Conservation (phyloP, 495 filamentous ascomycete genomes). For the Cryomyces minteri region DNA sequence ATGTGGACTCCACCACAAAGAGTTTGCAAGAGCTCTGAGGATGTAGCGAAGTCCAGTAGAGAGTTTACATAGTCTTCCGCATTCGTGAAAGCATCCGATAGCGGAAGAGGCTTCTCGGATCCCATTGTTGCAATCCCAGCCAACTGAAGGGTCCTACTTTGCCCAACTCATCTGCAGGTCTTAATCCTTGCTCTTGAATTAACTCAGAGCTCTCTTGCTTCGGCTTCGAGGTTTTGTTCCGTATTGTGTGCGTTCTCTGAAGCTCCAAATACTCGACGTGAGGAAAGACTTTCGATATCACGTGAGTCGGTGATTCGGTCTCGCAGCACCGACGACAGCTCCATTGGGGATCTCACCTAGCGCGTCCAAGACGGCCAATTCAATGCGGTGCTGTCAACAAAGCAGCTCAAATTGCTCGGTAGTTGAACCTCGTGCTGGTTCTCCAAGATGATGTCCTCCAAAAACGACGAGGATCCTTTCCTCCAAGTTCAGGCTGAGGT, state of each 20-base stretch:
- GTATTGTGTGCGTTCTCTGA: neutral
- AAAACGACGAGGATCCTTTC: constrained; percentile 69
- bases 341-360: neutral
- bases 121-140: constrained; percentile 18
- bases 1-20: constrained; percentile 91
- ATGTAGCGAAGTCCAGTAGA: constrained; percentile 56
- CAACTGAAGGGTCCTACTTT: neutral
- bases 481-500: constrained; percentile 90
- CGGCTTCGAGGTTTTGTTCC: neutral
- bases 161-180: neutral
- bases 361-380: neutral
- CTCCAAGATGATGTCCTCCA: constrained; percentile 49
- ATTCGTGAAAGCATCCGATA: constrained; percentile 33
- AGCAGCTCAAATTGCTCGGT: neutral
- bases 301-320: neutral
- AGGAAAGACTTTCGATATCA: neutral
- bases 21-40: constrained; percentile 61
- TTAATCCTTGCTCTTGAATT: neutral
- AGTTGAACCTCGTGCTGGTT: neutral
- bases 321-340: neutral
- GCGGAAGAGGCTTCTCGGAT: constrained; percentile 35
- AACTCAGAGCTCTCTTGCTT: neutral
- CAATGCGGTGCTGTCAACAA: neutral
- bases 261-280: neutral
- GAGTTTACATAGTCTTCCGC: constrained; percentile 59